Evolutionary conservation across 2,329 filamentous ascomycete genomes (phyloP).

Genomic region (Lecanicillium sp.): DNA sequence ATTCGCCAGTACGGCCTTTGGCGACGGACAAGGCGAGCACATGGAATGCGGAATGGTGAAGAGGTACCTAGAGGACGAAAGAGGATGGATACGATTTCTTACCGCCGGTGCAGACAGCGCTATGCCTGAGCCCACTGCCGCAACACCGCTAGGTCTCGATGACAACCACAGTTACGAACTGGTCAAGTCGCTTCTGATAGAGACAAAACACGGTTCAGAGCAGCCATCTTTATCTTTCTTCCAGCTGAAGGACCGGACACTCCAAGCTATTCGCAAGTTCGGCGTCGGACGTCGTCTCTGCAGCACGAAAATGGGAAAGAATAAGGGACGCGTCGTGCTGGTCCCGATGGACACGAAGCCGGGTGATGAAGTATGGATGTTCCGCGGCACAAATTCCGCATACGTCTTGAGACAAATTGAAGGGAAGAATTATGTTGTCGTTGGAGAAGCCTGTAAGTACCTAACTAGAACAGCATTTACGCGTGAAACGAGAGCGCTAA

Average conservation of each 20-base stretch:
- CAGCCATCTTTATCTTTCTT: too few relatives aligned
- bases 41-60: neutral
- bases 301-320: neutral
- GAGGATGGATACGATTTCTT: neutral
- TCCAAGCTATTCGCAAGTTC: neutral
- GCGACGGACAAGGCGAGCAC: neutral
- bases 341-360: neutral
- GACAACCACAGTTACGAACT: neutral
- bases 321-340: neutral
- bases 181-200: neutral
- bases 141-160: neutral
- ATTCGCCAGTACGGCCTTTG: neutral
- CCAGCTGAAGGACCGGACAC: neutral
- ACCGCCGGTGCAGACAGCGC: neutral
- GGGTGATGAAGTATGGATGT: neutral
- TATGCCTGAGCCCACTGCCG: neutral
- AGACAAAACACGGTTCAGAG: neutral
- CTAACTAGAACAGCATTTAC: too few relatives aligned
- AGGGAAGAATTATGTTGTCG: neutral
- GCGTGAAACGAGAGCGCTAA: too few relatives aligned
- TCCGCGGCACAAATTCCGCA: neutral
- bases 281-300: neutral
- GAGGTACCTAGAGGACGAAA: neutral
- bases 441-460: neutral
- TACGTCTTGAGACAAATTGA: neutral